Percentiles rank a stretch among this genome's conserved stretches.
phyloP scores from a whole-genome alignment of 192 early-diverging fungal species.

The Hyaloraphidium curvatum region DNA sequence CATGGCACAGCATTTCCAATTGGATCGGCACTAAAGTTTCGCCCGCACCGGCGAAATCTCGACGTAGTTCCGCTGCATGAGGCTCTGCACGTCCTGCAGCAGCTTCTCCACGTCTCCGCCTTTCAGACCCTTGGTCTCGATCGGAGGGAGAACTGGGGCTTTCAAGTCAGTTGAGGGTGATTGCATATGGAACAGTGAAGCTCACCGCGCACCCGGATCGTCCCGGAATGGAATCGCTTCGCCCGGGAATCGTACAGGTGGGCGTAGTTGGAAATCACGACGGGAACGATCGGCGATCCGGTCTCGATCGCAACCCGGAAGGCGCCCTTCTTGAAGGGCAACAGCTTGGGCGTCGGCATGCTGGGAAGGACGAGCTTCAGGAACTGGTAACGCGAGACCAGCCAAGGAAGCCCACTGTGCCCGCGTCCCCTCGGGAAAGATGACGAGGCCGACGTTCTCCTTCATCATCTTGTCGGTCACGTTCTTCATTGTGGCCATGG shows the following conservation, averaged over 20 bases:
- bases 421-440: slow-evolving; percentile 1
- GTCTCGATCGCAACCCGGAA: slow-evolving; percentile 5
- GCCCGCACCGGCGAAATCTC: no score
- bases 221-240: neutral
- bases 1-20: no score
- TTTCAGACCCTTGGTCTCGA: neutral
- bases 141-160: neutral
- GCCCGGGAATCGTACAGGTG: neutral
- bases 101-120: neutral
- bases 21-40: no score
- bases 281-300: slow-evolving; percentile 5
- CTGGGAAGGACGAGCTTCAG: no score
- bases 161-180: no score
- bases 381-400: no score
- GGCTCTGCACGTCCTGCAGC: neutral
- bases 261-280: slow-evolving; percentile 4
- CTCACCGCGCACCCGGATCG: neutral
- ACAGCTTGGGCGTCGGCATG: neutral
- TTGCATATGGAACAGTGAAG: no score
- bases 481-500: no score
- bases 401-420: no score
- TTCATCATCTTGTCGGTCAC: no score
- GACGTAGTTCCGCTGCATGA: no score
- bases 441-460: no score
- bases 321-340: slow-evolving; percentile 8